Evolutionary conservation across 1,139 yeast species (phyloP).

Genomic region (Geotrichum carabidarum): DNA sequence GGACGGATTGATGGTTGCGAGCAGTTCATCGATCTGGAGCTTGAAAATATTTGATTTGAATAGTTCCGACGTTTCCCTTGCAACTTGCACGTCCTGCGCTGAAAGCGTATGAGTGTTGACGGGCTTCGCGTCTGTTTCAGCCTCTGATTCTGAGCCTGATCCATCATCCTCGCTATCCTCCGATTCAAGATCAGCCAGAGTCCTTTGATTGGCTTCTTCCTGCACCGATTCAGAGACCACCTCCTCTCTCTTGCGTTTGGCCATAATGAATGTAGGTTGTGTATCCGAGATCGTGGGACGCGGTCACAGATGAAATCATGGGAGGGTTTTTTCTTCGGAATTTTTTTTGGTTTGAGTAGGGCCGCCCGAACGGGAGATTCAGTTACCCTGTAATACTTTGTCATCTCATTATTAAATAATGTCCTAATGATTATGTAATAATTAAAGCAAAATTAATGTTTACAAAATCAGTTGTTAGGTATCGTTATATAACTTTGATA

Average conservation of each 20-base stretch:
- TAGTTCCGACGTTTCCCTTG: slow-evolving; percentile 87
- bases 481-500: not conserved
- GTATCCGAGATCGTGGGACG: slow-evolving; percentile 1
- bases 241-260: slow-evolving; percentile 17
- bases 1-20: slow-evolving; percentile 71
- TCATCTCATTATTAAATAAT: not conserved
- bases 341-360: slow-evolving; percentile 1
- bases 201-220: not conserved
- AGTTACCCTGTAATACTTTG: slow-evolving; percentile 7
- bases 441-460: not conserved
- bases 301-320: slow-evolving; percentile 1
- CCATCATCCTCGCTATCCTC: slow-evolving; percentile 11
- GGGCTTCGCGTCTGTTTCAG: slow-evolving; percentile 31
- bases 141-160: slow-evolving; percentile 3
- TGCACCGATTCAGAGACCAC: not conserved
- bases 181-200: slow-evolving; percentile 14
- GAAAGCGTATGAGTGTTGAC: slow-evolving; percentile 35
- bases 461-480: not conserved
- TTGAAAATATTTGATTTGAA: slow-evolving; percentile 94
- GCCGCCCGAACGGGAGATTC: slow-evolving; percentile 13
- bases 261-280: slow-evolving; percentile 2
- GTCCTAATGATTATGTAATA: not conserved
- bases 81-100: slow-evolving; percentile 84
- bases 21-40: slow-evolving; percentile 83
- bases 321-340: slow-evolving; percentile 1